Evolutionary conservation across 257 asterid species (phyloP).

Genomic region (Gynochthodes officinalis): DNA sequence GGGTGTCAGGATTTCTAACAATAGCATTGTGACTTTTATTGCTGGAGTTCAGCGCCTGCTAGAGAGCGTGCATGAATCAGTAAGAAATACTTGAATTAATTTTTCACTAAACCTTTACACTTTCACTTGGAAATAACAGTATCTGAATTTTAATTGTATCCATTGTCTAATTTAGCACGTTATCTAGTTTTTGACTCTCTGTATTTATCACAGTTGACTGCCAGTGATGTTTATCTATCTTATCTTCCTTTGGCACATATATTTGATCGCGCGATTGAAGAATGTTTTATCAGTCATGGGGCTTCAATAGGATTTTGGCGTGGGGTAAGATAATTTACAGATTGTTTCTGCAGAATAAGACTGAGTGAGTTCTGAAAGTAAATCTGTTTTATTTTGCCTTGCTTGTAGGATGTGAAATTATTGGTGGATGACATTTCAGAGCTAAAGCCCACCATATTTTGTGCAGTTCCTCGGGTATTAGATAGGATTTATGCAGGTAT

Average conservation of each 20-base stretch:
- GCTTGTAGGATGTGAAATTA: constrained; percentile 71
- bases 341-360: background rate
- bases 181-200: constrained; percentile 12
- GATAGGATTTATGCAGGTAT: constrained; percentile 87
- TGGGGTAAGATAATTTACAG: constrained; percentile 61
- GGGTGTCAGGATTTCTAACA: constrained; percentile 94
- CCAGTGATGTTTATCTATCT: constrained; percentile 73
- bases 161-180: background rate
- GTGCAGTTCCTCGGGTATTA: constrained; percentile 96
- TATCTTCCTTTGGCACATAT: constrained; percentile 98
- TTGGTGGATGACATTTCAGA: constrained; percentile 80
- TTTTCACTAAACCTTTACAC: constrained; percentile 7
- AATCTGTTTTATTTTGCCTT: constrained; percentile 8
- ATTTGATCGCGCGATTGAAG: constrained; percentile 93
- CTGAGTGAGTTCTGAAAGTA: constrained; percentile 3
- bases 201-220: constrained; percentile 49
- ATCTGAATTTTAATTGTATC: background rate
- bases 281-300: constrained; percentile 68
- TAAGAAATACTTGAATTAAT: constrained; percentile 24
- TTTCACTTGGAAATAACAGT: background rate
- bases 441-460: constrained; percentile 86
- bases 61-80: constrained; percentile 66
- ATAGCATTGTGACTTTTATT: constrained; percentile 69
- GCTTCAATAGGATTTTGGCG: constrained; percentile 99
- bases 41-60: constrained; percentile 72